phyloP scores from a whole-genome alignment of 345 rosid genomes.

The Salix viminalis region DNA sequence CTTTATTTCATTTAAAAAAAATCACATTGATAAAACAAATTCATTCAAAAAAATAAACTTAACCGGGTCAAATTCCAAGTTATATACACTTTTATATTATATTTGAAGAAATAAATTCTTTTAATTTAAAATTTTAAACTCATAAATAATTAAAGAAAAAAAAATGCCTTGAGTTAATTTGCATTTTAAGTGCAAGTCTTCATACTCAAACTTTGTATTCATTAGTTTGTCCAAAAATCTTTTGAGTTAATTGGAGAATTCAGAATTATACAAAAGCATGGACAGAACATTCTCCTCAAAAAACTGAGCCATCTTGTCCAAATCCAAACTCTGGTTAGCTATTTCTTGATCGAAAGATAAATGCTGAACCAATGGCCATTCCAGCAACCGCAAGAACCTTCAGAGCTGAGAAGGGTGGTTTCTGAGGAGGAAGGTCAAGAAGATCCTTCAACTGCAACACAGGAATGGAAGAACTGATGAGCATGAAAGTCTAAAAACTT shows the following conservation, averaged over 20 bases:
- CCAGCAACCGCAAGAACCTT: constrained; percentile 64
- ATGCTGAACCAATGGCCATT: constrained; percentile 62
- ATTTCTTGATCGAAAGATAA: constrained; percentile 53
- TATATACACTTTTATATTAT: too few species aligned
- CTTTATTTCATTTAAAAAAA: too few species aligned
- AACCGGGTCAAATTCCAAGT: too few species aligned
- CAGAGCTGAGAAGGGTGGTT: constrained; percentile 30
- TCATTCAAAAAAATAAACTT: too few species aligned
- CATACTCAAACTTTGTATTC: background rate
- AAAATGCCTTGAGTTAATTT: too few species aligned
- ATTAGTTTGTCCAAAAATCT: background rate
- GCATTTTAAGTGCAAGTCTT: background rate
- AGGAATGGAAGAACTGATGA: background rate
- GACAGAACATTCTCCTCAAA: background rate
- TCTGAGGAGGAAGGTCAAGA: constrained; percentile 55
- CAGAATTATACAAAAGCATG: background rate
- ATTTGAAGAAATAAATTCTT: background rate
- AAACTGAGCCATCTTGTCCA: background rate
- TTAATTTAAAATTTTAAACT: too few species aligned
- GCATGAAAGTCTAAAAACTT: background rate
- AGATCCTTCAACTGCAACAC: constrained; percentile 56
- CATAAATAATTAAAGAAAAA: too few species aligned
- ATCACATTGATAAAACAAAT: too few species aligned
- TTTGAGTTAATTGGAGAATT: too few species aligned
- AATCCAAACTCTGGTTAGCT: background rate